Conservation (phyloP, 2,329 filamentous ascomycete species). For the Arthrobotrys megalospora region DNA sequence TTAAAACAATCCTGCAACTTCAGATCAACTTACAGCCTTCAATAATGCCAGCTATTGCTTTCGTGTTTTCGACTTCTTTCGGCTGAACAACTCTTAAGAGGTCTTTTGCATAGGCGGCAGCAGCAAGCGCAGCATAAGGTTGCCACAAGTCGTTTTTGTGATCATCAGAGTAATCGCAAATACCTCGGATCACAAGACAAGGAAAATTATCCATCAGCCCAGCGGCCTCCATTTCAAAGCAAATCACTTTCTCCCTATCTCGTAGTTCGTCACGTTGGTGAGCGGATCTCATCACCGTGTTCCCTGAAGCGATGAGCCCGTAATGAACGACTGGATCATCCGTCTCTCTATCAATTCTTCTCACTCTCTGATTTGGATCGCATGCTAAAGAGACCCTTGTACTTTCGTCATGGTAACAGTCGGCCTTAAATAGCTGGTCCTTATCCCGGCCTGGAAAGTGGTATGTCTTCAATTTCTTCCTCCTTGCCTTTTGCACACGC, state of each 20-base stretch:
- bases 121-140: constrained; percentile 23
- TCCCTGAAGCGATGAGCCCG: constrained; percentile 41
- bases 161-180: constrained; percentile 37
- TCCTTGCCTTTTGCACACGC: not conserved
- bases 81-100: constrained; percentile 29
- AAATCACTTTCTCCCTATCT: not conserved
- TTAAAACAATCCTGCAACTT: constrained; percentile 4
- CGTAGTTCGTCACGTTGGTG: constrained; percentile 13
- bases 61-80: constrained; percentile 21
- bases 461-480: not conserved
- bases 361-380: not conserved
- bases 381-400: constrained; percentile 6
- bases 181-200: constrained; percentile 32
- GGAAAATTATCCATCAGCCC: constrained; percentile 37
- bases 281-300: constrained; percentile 19
- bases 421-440: constrained; percentile 25
- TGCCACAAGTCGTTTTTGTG: constrained; percentile 40
- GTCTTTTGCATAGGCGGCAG: constrained; percentile 37
- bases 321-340: constrained; percentile 31
- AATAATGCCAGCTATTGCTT: constrained; percentile 27
- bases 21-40: constrained; percentile 26
- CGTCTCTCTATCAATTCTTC: constrained; percentile 12
- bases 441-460: constrained; percentile 21
- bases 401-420: constrained; percentile 3
- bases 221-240: constrained; percentile 43